These are phyloP conservation scores for Lumnitzera littorea DNA, from an alignment of 345 rosid species.

Conservation along the genomic window DNA sequence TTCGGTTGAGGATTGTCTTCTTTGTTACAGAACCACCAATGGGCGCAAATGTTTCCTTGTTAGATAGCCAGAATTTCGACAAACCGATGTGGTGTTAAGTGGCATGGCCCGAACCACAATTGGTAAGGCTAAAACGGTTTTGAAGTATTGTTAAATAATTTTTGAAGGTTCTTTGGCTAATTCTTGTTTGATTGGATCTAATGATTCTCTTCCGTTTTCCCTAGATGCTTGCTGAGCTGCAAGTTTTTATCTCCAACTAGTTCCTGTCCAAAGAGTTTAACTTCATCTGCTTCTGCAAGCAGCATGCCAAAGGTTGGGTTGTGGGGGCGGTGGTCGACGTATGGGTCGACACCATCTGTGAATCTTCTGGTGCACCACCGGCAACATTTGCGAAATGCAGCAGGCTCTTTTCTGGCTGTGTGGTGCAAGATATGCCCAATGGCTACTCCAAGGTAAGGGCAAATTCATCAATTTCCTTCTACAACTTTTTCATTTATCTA, in stretches of 20 bases:
- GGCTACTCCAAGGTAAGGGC: conserved; percentile 81
- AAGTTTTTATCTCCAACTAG: conserved; percentile 77
- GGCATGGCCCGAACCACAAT: conserved; percentile 92
- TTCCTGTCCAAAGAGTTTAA: conserved; percentile 78
- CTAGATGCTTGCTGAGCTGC: conserved; percentile 92
- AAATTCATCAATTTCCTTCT: no score
- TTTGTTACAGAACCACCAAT: conserved; percentile 47
- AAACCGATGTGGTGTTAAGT: conserved; percentile 54
- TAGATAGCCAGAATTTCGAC: conserved; percentile 76
- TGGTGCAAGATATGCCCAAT: conserved; percentile 94
- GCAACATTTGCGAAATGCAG: conserved; percentile 37
- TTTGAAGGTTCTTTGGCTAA: not conserved
- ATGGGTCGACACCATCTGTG: conserved; percentile 57
- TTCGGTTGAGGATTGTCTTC: not conserved
- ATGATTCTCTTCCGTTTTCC: not conserved
- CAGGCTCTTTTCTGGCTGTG: conserved; percentile 96
- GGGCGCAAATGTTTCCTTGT: conserved; percentile 98
- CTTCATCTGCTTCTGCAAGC: conserved; percentile 89
- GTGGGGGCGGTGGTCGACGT: conserved; percentile 97
- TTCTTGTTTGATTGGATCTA: not conserved
- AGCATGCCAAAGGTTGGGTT: conserved; percentile 59
- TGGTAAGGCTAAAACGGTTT: conserved; percentile 33
- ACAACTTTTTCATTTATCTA: not conserved
- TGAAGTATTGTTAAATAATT: no score
- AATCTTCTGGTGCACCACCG: conserved; percentile 36